Conservation (phyloP, 2,329 filamentous ascomycete genomes). For the Aspergillus novofumigatus region DNA sequence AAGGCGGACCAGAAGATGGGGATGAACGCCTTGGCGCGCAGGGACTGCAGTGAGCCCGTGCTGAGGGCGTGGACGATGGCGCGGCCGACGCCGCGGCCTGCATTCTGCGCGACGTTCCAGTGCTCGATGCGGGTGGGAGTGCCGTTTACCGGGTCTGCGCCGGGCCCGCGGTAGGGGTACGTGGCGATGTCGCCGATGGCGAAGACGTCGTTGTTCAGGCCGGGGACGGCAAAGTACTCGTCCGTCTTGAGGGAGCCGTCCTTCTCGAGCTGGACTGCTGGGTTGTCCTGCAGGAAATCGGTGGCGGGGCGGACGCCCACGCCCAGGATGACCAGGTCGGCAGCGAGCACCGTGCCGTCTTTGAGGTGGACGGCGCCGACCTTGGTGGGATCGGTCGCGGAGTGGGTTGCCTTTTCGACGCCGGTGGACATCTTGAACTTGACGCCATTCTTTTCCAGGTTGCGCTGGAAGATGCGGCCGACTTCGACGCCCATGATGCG, state of each 20-base stretch:
- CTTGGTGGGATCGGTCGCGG: constrained; percentile 60
- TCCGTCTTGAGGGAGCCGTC: constrained; percentile 86
- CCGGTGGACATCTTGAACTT: constrained; percentile 79
- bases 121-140: constrained; percentile 82
- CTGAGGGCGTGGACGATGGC: constrained; percentile 64
- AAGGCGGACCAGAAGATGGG: constrained; percentile 97
- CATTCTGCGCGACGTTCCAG: constrained; percentile 97
- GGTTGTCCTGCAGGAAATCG: constrained; percentile 71
- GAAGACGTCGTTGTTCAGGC: constrained; percentile 71
- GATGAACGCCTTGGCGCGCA: constrained; percentile 68
- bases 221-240: constrained; percentile 71
- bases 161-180: constrained; percentile 89
- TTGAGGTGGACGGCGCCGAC: constrained; percentile 81
- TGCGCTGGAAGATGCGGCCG: constrained; percentile 72
- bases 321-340: constrained; percentile 87
- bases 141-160: constrained; percentile 58
- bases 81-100: constrained; percentile 73
- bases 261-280: constrained; percentile 64
- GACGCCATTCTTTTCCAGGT: constrained; percentile 79
- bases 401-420: constrained; percentile 78
- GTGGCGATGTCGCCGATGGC: constrained; percentile 94
- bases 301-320: constrained; percentile 86
- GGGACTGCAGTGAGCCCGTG: constrained; percentile 28
- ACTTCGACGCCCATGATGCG: constrained; percentile 78
- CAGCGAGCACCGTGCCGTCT: constrained; percentile 77